Percentiles rank a stretch among this genome's conserved stretches.
These are phyloP conservation scores for Emiliania huxleyi DNA, from an alignment of 78 protist species.

Conservation along the genomic window DNA sequence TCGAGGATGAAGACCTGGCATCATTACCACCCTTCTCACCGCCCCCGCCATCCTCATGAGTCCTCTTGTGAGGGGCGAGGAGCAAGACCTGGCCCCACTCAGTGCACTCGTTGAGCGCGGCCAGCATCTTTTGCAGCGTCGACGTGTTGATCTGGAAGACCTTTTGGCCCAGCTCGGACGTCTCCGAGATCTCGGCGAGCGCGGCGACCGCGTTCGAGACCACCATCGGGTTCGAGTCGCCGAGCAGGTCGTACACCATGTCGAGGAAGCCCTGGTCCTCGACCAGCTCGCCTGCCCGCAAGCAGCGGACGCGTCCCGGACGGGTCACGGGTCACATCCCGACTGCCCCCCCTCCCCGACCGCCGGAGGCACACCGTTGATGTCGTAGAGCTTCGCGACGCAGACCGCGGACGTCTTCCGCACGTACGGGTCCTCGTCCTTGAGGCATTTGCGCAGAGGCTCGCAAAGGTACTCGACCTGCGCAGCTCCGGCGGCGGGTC, in stretches of 20 bases:
- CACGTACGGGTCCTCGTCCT: conserved; percentile 90
- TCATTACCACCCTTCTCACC: too few species aligned
- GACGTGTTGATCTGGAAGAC: conserved; percentile 60
- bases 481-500: too few species aligned
- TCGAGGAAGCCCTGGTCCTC: conserved; percentile 92
- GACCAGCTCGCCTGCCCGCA: conserved; percentile 82
- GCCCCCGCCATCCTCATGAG: too few species aligned
- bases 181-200: conserved; percentile 87
- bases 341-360: too few species aligned
- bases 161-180: conserved; percentile 13
- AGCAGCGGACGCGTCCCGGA: too few species aligned
- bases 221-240: conserved; percentile 97
- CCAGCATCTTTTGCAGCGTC: conserved; percentile 79
- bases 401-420: conserved; percentile 98
- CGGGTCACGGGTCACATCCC: too few species aligned
- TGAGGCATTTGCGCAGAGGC: conserved; percentile 77
- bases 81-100: conserved; percentile 88
- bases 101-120: conserved; percentile 85
- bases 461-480: conserved; percentile 46
- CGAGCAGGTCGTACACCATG: conserved; percentile 78
- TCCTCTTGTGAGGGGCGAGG: too few species aligned
- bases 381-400: conserved; percentile 95
- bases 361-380: too few species aligned
- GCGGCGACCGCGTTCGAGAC: conserved; percentile 97
- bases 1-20: conserved; percentile 97